Evolutionary conservation across 2,329 filamentous ascomycete genomes (phyloP).

Genomic region (Passalora sequoiae): DNA sequence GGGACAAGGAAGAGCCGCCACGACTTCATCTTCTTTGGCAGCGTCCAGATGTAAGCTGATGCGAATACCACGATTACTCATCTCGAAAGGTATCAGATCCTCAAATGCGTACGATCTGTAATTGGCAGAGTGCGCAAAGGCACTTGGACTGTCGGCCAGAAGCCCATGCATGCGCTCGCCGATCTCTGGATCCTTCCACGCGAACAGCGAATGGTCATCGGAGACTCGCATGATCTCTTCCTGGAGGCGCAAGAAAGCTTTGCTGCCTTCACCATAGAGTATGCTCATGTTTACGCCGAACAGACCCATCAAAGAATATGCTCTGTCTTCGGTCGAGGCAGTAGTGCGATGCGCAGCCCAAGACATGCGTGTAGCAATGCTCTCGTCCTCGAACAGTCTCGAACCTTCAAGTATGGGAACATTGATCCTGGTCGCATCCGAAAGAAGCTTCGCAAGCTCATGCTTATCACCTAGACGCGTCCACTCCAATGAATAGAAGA

Average conservation of each 20-base stretch:
- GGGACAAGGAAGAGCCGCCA: slow-evolving; percentile 34
- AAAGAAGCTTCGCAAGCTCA: slow-evolving; percentile 3
- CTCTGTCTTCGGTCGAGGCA: slow-evolving; percentile 10
- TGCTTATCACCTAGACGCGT: slow-evolving; percentile 10
- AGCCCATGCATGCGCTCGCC: slow-evolving; percentile 10
- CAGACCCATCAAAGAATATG: slow-evolving; percentile 16
- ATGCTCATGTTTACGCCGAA: slow-evolving; percentile 18
- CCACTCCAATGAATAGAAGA: slow-evolving; percentile 11
- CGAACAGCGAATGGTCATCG: slow-evolving; percentile 9
- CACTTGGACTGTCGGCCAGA: slow-evolving; percentile 22
- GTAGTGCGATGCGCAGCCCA: slow-evolving; percentile 9
- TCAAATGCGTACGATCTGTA: slow-evolving; percentile 31
- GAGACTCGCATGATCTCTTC: slow-evolving; percentile 22
- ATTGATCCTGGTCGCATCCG: slow-evolving; percentile 2
- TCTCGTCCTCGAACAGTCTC: slow-evolving; percentile 1
- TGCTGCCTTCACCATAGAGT: slow-evolving; percentile 17
- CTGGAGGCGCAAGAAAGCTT: slow-evolving; percentile 18
- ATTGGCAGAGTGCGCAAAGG: slow-evolving; percentile 38
- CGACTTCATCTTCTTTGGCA: slow-evolving; percentile 16
- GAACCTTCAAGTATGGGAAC: slow-evolving; percentile 5
- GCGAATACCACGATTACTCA: slow-evolving; percentile 15
- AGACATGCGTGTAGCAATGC: slow-evolving; percentile 8
- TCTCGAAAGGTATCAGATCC: slow-evolving; percentile 17
- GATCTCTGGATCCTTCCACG: slow-evolving; percentile 4
- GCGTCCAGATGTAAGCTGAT: slow-evolving; percentile 11